phyloP scores from a whole-genome alignment of 2,329 filamentous ascomycete species.

The Ascochyta pisi region DNA sequence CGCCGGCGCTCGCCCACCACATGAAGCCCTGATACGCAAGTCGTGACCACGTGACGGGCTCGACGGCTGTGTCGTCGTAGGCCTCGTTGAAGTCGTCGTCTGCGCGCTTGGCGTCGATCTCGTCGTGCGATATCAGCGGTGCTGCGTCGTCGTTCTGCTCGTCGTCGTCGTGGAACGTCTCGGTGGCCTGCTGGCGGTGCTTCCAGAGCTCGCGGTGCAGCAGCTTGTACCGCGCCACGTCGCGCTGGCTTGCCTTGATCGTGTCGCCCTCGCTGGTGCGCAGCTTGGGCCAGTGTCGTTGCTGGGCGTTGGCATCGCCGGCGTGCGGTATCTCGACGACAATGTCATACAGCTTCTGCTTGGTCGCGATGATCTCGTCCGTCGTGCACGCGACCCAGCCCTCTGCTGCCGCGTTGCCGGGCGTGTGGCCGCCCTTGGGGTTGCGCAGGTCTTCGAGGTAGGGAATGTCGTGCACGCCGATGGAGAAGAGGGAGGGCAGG shows the following conservation, averaged over 20 bases:
- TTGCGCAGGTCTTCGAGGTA: constrained; percentile 69
- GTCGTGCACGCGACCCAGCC: constrained; percentile 97
- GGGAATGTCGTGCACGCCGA: constrained; percentile 92
- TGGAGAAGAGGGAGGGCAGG: constrained; percentile 84
- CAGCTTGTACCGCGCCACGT: constrained; percentile 73
- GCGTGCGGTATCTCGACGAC: constrained; percentile 80
- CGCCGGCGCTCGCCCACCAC: constrained; percentile 88
- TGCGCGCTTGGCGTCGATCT: constrained; percentile 35
- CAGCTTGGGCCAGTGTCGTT: constrained; percentile 78
- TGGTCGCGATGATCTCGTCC: constrained; percentile 88
- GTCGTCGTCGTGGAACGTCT: constrained; percentile 30
- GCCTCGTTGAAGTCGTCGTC: constrained; percentile 47
- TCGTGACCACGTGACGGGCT: constrained; percentile 69
- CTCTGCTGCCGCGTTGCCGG: constrained; percentile 54
- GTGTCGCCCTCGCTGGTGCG: constrained; percentile 67
- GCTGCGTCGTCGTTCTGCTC: constrained; percentile 33
- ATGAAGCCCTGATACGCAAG: constrained; percentile 84
- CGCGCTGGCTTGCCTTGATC: constrained; percentile 87
- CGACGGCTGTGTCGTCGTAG: constrained; percentile 54
- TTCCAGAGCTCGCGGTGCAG: constrained; percentile 46
- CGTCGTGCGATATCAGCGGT: constrained; percentile 32
- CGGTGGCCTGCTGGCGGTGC: constrained; percentile 34
- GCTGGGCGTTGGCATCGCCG: constrained; percentile 58
- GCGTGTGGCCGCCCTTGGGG: constrained; percentile 43
- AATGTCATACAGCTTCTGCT: constrained; percentile 86